Evolutionary conservation across 1,284 basidiomycete genomes (phyloP).

Genomic region (Cutaneotrichosporon cavernicola): DNA sequence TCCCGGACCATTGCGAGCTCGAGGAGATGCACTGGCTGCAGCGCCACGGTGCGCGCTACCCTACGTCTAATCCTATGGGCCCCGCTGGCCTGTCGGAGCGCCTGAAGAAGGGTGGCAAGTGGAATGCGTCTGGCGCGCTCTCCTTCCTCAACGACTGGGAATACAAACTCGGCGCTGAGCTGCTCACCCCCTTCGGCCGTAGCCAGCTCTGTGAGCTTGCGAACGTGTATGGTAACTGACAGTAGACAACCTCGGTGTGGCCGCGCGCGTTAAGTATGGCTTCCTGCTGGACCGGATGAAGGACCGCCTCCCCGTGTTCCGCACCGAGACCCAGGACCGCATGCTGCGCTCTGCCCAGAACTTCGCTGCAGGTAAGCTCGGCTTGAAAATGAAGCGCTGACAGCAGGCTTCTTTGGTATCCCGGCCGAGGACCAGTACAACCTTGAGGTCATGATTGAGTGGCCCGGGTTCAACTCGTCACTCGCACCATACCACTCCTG

Average conservation of each 20-base stretch:
- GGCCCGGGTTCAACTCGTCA: conserved; percentile 55
- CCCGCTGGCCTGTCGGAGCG: conserved; percentile 39
- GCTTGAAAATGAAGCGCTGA: background rate
- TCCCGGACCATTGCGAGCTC: conserved; percentile 53
- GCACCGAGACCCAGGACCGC: conserved; percentile 55
- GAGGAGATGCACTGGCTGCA: conserved; percentile 54
- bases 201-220: conserved; percentile 46
- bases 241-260: conserved; percentile 49
- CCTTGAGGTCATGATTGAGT: conserved; percentile 54
- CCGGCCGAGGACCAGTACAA: conserved; percentile 53
- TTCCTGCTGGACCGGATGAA: conserved; percentile 51
- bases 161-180: conserved; percentile 56
- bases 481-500: conserved; percentile 55
- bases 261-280: conserved; percentile 52
- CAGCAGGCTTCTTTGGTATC: conserved; percentile 52
- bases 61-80: conserved; percentile 38
- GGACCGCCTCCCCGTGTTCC: conserved; percentile 53
- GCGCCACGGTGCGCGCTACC: conserved; percentile 55
- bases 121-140: conserved; percentile 49
- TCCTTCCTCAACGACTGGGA: conserved; percentile 56
- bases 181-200: conserved; percentile 57
- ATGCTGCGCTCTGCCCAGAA: conserved; percentile 56
- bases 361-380: conserved; percentile 51
- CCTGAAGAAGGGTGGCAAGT: conserved; percentile 33
- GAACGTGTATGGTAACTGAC: background rate